Percentiles rank a stretch among this genome's conserved stretches.
Evolutionary conservation across 768 basidiomycete species (phyloP).

Genomic region (Phanerodontia chrysosporium): DNA sequence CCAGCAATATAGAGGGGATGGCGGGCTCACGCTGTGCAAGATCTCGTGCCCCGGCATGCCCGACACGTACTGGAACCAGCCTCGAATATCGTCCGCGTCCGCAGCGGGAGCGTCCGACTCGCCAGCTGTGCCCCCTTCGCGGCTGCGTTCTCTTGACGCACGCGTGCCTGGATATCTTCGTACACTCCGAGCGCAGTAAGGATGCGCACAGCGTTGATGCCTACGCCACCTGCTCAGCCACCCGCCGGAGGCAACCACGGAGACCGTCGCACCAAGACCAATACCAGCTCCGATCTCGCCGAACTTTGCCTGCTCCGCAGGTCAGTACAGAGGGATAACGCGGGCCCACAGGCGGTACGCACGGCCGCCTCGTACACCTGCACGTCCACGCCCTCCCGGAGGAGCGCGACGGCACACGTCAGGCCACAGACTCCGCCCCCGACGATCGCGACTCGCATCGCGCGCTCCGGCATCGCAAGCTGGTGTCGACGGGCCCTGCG

Average conservation of each 20-base stretch:
- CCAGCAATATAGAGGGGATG: not conserved
- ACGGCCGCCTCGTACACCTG: constrained; percentile 10
- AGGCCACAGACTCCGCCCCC: constrained; percentile 8
- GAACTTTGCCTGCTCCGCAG: constrained; percentile 6
- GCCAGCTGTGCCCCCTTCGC: not conserved
- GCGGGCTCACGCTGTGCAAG: constrained; percentile 2
- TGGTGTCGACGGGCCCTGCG: no score
- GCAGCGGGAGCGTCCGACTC: not conserved
- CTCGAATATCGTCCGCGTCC: not conserved
- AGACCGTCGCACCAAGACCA: not conserved
- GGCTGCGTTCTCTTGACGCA: not conserved
- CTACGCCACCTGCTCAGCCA: not conserved
- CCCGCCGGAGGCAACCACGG: not conserved
- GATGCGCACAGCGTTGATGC: constrained; percentile 4
- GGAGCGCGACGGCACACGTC: constrained; percentile 5
- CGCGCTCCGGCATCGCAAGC: not conserved
- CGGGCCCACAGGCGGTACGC: not conserved
- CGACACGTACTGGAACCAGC: constrained; percentile 5
- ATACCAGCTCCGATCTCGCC: constrained; percentile 10
- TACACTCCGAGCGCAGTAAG: not conserved
- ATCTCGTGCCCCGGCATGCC: constrained; percentile 4
- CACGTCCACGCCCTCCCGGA: constrained; percentile 1
- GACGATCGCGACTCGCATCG: constrained; percentile 4
- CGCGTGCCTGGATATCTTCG: constrained; percentile 1
- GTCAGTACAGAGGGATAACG: not conserved